Percentiles rank a stretch among this genome's conserved stretches.
Conservation (phyloP, 1,284 basidiomycete species). For the Hortiboletus rubellus region DNA sequence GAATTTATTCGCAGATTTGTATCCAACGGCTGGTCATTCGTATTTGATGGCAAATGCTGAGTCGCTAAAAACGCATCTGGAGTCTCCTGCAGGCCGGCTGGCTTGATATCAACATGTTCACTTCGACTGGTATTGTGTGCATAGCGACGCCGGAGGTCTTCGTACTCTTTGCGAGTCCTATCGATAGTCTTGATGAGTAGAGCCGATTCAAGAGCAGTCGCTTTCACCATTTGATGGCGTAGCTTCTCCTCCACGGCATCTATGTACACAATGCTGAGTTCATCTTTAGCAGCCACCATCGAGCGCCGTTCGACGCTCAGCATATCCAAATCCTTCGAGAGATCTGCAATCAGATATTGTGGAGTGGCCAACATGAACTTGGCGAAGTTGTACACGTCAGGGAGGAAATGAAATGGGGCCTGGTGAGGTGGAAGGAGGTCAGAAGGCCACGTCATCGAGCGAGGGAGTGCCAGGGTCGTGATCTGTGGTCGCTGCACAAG, state of each 20-base stretch:
- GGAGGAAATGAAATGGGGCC: conserved; percentile 94
- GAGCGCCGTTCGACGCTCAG: conserved; percentile 68
- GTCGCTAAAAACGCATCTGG: conserved; percentile 57
- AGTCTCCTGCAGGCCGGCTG: conserved; percentile 31
- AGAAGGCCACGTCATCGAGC: conserved; percentile 91
- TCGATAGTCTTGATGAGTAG: conserved; percentile 57
- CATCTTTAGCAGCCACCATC: conserved; percentile 67
- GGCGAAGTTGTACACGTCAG: conserved; percentile 85
- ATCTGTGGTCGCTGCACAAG: conserved; percentile 93
- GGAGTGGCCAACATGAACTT: conserved; percentile 98
- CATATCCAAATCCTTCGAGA: conserved; percentile 74
- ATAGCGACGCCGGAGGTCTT: conserved; percentile 50
- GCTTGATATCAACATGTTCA: conserved; percentile 37
- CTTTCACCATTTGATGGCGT: conserved; percentile 75
- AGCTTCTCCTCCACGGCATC: conserved; percentile 78
- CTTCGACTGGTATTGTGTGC: conserved; percentile 41
- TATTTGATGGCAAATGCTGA: conserved; percentile 21
- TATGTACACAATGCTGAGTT: conserved; percentile 79
- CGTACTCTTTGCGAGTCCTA: conserved; percentile 59
- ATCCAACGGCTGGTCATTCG: conserved; percentile 5
- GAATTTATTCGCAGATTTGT: conserved; percentile 26
- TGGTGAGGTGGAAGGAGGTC: conserved; percentile 88
- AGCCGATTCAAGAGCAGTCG: conserved; percentile 68
- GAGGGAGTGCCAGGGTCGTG: conserved; percentile 93
- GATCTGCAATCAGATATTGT: conserved; percentile 72